Evolutionary conservation across 768 basidiomycete species (phyloP).

Genomic region (Mycena floridula): DNA sequence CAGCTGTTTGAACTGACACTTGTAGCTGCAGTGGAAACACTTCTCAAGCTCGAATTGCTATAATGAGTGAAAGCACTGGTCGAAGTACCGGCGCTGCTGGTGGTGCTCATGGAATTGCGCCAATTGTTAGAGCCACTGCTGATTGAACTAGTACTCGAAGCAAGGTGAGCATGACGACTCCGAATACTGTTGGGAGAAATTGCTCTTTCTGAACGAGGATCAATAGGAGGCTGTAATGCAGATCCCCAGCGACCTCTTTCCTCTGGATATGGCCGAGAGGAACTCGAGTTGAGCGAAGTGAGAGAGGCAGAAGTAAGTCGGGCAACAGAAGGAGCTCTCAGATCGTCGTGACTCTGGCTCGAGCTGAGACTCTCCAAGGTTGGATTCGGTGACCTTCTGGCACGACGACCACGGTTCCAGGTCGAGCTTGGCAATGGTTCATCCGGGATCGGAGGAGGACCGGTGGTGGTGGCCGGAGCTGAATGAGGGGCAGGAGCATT

Average conservation of each 20-base stretch:
- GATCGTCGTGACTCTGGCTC: constrained; percentile 4
- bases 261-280: constrained; percentile 1
- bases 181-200: constrained; percentile 57
- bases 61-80: constrained; percentile 73
- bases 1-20: constrained; percentile 72
- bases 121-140: constrained; percentile 51
- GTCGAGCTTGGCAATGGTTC: constrained; percentile 38
- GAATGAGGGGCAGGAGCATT: constrained; percentile 35
- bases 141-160: constrained; percentile 57
- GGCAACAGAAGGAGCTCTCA: constrained; percentile 6
- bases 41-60: constrained; percentile 68
- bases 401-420: constrained; percentile 46
- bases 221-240: too few species aligned
- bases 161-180: constrained; percentile 33
- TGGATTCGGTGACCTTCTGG: constrained; percentile 12
- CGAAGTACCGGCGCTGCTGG: constrained; percentile 62
- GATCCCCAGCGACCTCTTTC: too few species aligned
- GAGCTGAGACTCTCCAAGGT: constrained; percentile 11
- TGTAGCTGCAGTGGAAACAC: constrained; percentile 76
- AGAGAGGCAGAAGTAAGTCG: constrained; percentile 13
- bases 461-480: constrained; percentile 12
- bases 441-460: constrained; percentile 20
- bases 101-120: constrained; percentile 72
- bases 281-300: constrained; percentile 8
- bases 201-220: too few species aligned